These are phyloP conservation scores for Raphanus raphanistrum DNA, from an alignment of 345 rosid species.

Conservation along the genomic window DNA sequence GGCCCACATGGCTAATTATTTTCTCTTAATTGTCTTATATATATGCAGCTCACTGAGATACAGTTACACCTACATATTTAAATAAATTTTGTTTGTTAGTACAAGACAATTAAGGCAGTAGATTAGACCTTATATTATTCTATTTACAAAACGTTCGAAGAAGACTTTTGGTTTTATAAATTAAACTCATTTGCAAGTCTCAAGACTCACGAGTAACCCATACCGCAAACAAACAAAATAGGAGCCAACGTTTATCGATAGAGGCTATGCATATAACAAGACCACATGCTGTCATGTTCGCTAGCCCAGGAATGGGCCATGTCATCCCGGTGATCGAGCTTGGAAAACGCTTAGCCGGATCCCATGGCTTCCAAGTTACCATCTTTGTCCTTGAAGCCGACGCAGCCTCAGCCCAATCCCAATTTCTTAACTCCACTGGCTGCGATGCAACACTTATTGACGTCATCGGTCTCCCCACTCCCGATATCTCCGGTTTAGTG, in stretches of 20 bases:
- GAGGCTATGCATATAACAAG: constrained; percentile 24
- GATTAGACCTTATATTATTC: background rate
- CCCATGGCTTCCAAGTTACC: constrained; percentile 33
- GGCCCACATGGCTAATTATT: background rate
- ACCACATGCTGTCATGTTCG: constrained; percentile 29
- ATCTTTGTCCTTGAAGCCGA: constrained; percentile 35
- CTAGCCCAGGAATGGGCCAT: constrained; percentile 43
- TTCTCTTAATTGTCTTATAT: background rate
- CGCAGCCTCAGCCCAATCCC: constrained; percentile 41
- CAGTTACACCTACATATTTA: background rate
- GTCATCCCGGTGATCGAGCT: constrained; percentile 37
- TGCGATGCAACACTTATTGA: constrained; percentile 21
- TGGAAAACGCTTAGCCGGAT: constrained; percentile 34
- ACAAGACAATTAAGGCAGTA: background rate
- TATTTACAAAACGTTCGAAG: background rate
- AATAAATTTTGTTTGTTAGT: background rate
- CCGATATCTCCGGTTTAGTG: constrained; percentile 44
- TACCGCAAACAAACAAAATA: background rate
- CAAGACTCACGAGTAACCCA: background rate
- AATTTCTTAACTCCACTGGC: constrained; percentile 29
- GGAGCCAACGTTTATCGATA: background rate
- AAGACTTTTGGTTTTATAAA: constrained; percentile 6
- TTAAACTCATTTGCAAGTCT: constrained; percentile 3
- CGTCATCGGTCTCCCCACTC: constrained; percentile 43
- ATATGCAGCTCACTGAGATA: background rate